phyloP scores from a whole-genome alignment of 2,329 filamentous ascomycete species.

The Fusarium drepaniforme region DNA sequence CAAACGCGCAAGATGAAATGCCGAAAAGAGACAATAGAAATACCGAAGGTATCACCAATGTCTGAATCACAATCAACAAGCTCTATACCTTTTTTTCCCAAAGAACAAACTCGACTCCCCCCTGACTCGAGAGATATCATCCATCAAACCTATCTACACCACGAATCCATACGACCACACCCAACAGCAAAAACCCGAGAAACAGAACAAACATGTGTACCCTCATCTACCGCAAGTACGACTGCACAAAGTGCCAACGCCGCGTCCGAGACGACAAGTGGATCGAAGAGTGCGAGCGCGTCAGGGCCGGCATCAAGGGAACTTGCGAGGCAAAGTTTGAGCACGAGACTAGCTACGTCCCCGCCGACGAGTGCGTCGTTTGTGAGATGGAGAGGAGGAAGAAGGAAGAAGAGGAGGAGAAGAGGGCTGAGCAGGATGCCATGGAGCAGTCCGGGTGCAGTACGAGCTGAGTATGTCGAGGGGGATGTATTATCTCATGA shows the following conservation, averaged over 20 bases:
- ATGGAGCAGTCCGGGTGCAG: background rate
- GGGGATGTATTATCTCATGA: too few relatives aligned
- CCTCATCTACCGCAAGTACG: conserved; percentile 19
- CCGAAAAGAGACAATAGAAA: background rate
- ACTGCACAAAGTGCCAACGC: conserved; percentile 29
- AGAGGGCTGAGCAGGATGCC: background rate
- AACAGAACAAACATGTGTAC: conserved; percentile 19
- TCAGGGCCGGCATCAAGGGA: background rate
- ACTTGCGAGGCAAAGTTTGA: conserved; percentile 9
- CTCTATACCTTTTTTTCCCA: background rate
- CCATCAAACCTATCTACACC: background rate
- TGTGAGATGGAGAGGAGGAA: conserved; percentile 24
- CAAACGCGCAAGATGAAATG: background rate
- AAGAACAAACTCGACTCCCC: background rate
- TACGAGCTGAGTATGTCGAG: background rate
- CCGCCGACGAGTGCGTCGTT: conserved; percentile 20
- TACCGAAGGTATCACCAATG: background rate
- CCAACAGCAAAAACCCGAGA: background rate
- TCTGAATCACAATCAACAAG: background rate
- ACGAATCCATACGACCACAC: background rate
- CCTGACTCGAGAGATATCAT: background rate
- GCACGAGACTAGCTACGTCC: conserved; percentile 21
- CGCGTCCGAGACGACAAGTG: conserved; percentile 16
- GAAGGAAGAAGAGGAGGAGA: conserved; percentile 5
- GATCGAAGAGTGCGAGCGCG: conserved; percentile 6